Evolutionary conservation across 2,329 filamentous ascomycete species (phyloP).

Genomic region (Fonsecaea erecta): DNA sequence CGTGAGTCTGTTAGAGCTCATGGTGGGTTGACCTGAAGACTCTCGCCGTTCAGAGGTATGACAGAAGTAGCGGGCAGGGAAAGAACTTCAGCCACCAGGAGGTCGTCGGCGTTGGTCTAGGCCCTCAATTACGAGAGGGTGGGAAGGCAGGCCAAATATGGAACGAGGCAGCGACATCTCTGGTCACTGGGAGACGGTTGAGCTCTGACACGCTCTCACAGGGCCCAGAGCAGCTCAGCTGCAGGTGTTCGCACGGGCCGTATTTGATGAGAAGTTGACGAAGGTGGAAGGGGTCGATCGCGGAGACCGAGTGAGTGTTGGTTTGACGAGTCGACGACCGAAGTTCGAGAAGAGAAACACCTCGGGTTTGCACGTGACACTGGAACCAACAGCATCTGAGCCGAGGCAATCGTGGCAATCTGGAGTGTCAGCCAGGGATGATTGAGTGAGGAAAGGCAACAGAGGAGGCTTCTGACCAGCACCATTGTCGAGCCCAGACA

Average conservation of each 20-base stretch:
- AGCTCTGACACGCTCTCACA: background rate
- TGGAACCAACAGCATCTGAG: background rate
- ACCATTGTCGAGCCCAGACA: background rate
- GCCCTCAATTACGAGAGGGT: background rate
- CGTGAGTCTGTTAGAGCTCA: background rate
- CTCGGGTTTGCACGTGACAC: background rate
- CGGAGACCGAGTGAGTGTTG: background rate
- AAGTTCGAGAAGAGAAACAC: background rate
- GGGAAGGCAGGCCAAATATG: background rate
- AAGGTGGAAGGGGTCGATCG: background rate
- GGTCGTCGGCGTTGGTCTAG: constrained; percentile 2
- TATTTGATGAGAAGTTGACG: background rate
- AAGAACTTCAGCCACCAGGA: background rate
- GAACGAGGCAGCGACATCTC: background rate
- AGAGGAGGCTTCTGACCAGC: background rate
- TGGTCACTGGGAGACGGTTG: background rate
- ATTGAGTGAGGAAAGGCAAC: background rate
- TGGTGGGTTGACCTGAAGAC: background rate
- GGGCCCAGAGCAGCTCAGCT: background rate
- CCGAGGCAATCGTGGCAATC: constrained; percentile 1
- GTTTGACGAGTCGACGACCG: background rate
- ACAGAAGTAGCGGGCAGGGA: background rate
- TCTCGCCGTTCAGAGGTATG: background rate
- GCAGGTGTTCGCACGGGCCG: background rate
- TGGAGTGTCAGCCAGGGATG: background rate